These are phyloP conservation scores for Malus sieversii DNA, from an alignment of 306 rosid genomes.

Conservation along the genomic window DNA sequence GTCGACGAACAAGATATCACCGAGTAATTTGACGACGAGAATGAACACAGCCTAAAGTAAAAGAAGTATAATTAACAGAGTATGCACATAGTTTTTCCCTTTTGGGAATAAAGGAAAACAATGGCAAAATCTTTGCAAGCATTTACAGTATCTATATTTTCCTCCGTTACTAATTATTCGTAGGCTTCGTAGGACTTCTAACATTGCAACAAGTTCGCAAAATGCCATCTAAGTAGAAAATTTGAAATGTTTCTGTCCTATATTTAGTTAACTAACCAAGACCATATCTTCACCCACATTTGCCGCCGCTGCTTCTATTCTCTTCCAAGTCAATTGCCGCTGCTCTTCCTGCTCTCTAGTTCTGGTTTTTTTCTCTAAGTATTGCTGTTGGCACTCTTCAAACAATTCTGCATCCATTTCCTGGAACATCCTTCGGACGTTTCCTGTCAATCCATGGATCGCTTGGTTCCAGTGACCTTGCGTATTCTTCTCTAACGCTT, in stretches of 20 bases:
- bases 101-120: not conserved
- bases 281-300: constrained; percentile 39
- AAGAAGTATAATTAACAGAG: not conserved
- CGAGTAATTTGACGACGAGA: not conserved
- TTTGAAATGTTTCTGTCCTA: constrained; percentile 15
- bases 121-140: not conserved
- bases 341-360: constrained; percentile 36
- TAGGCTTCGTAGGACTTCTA: constrained; percentile 7
- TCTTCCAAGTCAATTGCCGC: constrained; percentile 50
- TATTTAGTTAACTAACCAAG: constrained; percentile 37
- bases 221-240: constrained; percentile 15
- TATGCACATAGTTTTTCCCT: not conserved
- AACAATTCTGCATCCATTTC: constrained; percentile 54
- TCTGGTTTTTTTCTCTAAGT: constrained; percentile 40
- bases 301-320: constrained; percentile 57
- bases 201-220: constrained; percentile 9
- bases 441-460: constrained; percentile 43
- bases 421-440: constrained; percentile 43
- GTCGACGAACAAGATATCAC: not conserved
- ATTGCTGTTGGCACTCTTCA: constrained; percentile 40
- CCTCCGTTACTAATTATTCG: not conserved
- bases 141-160: constrained; percentile 9
- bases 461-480: constrained; percentile 57
- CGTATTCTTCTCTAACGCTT: constrained; percentile 50
- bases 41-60: not conserved